Evolutionary conservation across 2,329 filamentous ascomycete genomes (phyloP), one percentile per base, ranked within the genome.

Genomic region (Botrytis cinerea): DNA sequence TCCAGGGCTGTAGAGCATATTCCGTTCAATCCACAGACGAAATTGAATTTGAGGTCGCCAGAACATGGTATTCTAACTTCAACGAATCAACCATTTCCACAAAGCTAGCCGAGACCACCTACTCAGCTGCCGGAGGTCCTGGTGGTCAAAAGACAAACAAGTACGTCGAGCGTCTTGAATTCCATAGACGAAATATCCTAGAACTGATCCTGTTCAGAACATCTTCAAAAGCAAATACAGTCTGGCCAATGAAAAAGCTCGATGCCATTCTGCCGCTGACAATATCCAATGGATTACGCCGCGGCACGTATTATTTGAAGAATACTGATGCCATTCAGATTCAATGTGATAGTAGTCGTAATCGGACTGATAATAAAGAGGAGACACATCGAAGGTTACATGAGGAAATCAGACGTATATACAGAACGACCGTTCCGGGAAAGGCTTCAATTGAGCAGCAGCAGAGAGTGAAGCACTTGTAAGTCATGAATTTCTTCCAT

Each of bases 401-500:
- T 71, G 75, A 79, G 2, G 78, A 81, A 70, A 77, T 82, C 48
- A 74, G 68, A 32, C 66, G 73, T 14, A 77, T 81, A 6, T 80
- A 79, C 59, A 78, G 76, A 63, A 74, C 73, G 22, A 75, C 57
- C 12, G 76, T 82, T 16, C 81, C 80, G 1, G 80, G 80, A 0
- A 71, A 78, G 8, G 80, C 80, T 6, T 75, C 87, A 77, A 84
- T 84, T 82, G 87, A 86, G 80, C 85, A 89, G 75, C 86, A 84
- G 74, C 84, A 86, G 75, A 85, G 85, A 66, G 85, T 88, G 69
- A 85, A 87, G 59, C 83, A 77, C 43, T 64, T 81, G 80, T 82
- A 78, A 79, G 80, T 72, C 63, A 67, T 32, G 22, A 18, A 14
- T 57, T 71, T 68, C 40, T 35, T 38, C 38, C 2, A 32, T 59